Evolutionary conservation across 1,284 basidiomycete species (phyloP).

Genomic region (Trichosporon faecale): DNA sequence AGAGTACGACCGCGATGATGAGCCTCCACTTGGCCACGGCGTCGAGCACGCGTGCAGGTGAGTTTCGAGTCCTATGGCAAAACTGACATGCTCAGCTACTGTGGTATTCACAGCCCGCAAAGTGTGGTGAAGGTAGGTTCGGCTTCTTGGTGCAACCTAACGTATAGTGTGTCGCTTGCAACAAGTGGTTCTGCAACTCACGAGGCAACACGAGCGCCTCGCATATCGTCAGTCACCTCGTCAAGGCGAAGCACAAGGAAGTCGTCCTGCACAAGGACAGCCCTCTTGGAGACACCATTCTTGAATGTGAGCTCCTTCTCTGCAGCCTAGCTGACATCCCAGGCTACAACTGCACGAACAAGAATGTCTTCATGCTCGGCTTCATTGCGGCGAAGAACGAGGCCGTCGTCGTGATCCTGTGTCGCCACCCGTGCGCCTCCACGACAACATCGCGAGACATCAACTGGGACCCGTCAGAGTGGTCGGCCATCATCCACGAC

Average conservation of each 20-base stretch:
- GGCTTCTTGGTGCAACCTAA: conserved; percentile 9
- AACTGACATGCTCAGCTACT: conserved; percentile 65
- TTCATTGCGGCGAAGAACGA: conserved; percentile 99
- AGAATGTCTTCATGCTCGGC: conserved; percentile 98
- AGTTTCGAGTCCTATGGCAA: conserved; percentile 33
- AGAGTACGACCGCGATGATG: conserved; percentile 74
- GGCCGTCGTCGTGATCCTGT: conserved; percentile 96
- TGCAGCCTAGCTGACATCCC: conserved; percentile 28
- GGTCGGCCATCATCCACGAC: conserved; percentile 98
- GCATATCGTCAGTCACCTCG: conserved; percentile 98
- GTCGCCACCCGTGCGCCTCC: conserved; percentile 96
- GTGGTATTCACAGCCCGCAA: conserved; percentile 95
- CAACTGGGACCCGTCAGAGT: conserved; percentile 95
- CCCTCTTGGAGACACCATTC: conserved; percentile 92
- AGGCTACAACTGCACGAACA: conserved; percentile 96
- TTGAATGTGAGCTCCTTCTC: conserved; percentile 64
- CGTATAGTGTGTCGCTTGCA: conserved; percentile 74
- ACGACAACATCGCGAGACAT: conserved; percentile 86
- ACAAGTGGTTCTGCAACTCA: conserved; percentile 99
- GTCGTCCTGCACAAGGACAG: conserved; percentile 94
- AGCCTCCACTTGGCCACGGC: conserved; percentile 72
- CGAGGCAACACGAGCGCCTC: conserved; percentile 95
- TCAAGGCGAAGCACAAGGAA: conserved; percentile 98
- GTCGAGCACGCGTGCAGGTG: conserved; percentile 94
- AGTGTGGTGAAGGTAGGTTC: conserved; percentile 78